Evolutionary conservation across 75 land plant species (phyloP), one percentile per base, ranked within the genome.

Genomic region (Ceratopteris richardii): DNA sequence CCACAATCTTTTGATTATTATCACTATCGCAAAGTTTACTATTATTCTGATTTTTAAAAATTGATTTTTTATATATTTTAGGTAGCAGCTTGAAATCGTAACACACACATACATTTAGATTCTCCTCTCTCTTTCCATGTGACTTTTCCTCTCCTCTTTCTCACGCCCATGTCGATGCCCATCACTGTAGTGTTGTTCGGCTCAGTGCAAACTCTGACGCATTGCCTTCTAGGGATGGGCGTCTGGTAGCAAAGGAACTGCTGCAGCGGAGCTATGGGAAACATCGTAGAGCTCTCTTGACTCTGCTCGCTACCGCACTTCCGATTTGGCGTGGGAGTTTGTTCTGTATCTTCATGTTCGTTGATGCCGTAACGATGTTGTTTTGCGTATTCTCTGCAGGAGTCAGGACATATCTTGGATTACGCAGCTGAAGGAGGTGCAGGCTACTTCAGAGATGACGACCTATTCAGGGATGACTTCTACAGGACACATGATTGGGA

Each of bases 371-470:
- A 17, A 17, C 21, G 48, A n/a, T 46, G 21, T n/a, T 14, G 2
- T 2, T 46, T 5, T 5, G 37, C 37, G n/a, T n/a, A n/a, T n/a
- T n/a, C 37, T 9, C 9, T 46, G 14, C 48, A 46, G 48, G 48
- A 46, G 21, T 46, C 48, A 4, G 21, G 21, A 2, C 14, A 46
- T 7, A 4, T n/a, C 1, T 46, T 46, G 3, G n/a, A n/a, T n/a
- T 5, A 46, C 21, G 4, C 21, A n/a, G 48, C 48, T 4, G 17
- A 17, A 17, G 21, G 21, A 17, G 48, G 21, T 46, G 48, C 21
- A 46, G 48, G 17, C 48, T 46, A 5, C 14, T 46, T 7, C 48
- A 46, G 48, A 20, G 48, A 46, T 46, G 48, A 46, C 3, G 48
- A 46, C 4, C 4, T 17, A 17, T 46, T n/a, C 21, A 20, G 48